phyloP scores from a whole-genome alignment of 2,329 filamentous ascomycete genomes.

The Atkinsonella hypoxylon region DNA sequence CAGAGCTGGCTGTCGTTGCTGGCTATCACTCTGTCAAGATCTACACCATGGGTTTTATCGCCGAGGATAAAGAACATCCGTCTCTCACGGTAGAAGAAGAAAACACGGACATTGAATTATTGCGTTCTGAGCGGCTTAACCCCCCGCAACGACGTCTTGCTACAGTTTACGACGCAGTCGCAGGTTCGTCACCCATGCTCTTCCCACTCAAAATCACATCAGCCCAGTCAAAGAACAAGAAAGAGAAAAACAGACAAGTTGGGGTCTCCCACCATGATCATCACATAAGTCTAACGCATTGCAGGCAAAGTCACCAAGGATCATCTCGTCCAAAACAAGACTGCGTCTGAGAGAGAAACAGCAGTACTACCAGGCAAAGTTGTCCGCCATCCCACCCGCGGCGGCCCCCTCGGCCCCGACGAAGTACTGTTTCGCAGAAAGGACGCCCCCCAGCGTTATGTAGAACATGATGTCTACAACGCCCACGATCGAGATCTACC shows the following conservation, averaged over 20 bases:
- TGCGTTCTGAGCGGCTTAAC: slow-evolving; percentile 6
- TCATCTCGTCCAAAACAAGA: slow-evolving; percentile 12
- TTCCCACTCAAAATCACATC: neutral
- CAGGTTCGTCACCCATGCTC: slow-evolving; percentile 32
- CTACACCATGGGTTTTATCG: neutral
- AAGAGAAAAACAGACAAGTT: slow-evolving; percentile 10
- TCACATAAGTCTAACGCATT: slow-evolving; percentile 14
- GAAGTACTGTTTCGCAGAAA: slow-evolving; percentile 57
- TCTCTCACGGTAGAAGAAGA: slow-evolving; percentile 5
- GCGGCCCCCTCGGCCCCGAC: slow-evolving; percentile 45
- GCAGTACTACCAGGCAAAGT: neutral
- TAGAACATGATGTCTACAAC: slow-evolving; percentile 61
- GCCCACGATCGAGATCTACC: slow-evolving; percentile 45
- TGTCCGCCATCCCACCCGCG: slow-evolving; percentile 16
- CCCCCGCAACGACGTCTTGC: slow-evolving; percentile 21
- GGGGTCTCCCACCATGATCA: neutral
- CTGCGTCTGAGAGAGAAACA: neutral
- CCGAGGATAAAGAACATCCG: slow-evolving; percentile 1
- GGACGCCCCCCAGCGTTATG: slow-evolving; percentile 53
- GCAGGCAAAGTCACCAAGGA: slow-evolving; percentile 20
- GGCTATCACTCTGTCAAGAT: neutral
- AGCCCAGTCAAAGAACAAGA: neutral
- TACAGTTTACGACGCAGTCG: slow-evolving; percentile 62
- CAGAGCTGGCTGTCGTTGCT: too few relatives aligned
- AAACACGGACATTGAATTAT: slow-evolving; percentile 1